Base-by-base conservation (phyloP, 129 eudicot species). In the Lonicera japonica region DNA sequence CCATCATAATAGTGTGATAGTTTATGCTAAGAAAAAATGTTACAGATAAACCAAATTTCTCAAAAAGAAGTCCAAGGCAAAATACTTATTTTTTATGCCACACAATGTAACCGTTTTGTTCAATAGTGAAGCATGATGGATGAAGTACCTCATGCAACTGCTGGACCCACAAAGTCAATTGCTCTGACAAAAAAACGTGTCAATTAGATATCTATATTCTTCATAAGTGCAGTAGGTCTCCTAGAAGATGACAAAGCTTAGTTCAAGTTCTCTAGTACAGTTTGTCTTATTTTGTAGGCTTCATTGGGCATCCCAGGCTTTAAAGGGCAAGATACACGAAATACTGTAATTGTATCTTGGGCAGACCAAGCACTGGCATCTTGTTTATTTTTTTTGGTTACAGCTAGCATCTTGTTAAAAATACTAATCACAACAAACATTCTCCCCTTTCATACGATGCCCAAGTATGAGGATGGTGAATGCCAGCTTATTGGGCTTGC, bases 361-460 rank as follows among this genome's bases (percentile, higher is more conserved):
- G 25, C 71, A 75, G 96, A 47, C 82, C 82, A 47, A n/a, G n/a
- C n/a, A n/a, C n/a, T n/a, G n/a, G n/a, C n/a, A n/a, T n/a, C n/a
- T n/a, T n/a, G n/a, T n/a, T n/a, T n/a, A n/a, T n/a, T n/a, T n/a
- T n/a, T n/a, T n/a, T n/a, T n/a, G n/a, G n/a, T n/a, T n/a, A 75
- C 80, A 60, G 45, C 48, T 21, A 73, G 25, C 98, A 92, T 87
- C 76, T 79, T 92, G 20, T 80, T 64, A 61, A 75, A 87, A 54
- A 92, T 70, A 47, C 61, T 58, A 53, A 92, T 80, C 52, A 95
- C 98, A 65, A 87, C 98, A 57, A 21, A 21, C 98, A 85, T 80
- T 76, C 86, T 79, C 66, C 98, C n/a, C 98, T 80, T 92, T 92
- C 95, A 85, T 74, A 70, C 98, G 87, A 67, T 92, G 96, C 77